These are phyloP conservation scores for Calonectria ilicicola DNA, from an alignment of 2,329 filamentous ascomycete species.

Conservation along the genomic window DNA sequence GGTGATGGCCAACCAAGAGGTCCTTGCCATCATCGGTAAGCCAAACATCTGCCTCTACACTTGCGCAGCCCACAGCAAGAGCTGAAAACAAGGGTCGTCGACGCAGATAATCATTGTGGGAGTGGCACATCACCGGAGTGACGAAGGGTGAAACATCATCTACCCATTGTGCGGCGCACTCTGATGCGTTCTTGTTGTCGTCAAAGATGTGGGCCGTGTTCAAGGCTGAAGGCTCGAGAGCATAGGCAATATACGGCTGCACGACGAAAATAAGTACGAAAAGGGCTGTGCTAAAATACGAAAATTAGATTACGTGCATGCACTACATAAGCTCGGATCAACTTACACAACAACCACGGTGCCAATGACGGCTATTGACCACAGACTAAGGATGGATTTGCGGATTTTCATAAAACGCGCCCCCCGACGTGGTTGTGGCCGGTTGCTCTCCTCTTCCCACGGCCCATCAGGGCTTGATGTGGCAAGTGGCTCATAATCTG, in stretches of 20 bases:
- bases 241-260: slow-evolving; percentile 11
- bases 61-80: slow-evolving; percentile 67
- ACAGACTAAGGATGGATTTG: slow-evolving; percentile 10
- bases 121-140: slow-evolving; percentile 56
- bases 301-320: slow-evolving; percentile 10
- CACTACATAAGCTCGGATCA: neutral
- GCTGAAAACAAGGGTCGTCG: slow-evolving; percentile 73
- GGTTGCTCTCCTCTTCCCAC: neutral
- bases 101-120: slow-evolving; percentile 78
- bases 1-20: slow-evolving; percentile 74
- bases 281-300: slow-evolving; percentile 17
- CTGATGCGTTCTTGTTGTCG: slow-evolving; percentile 14
- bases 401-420: neutral
- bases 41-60: slow-evolving; percentile 79
- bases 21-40: slow-evolving; percentile 56
- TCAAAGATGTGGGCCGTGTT: slow-evolving; percentile 28
- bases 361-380: slow-evolving; percentile 6
- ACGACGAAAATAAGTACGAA: slow-evolving; percentile 12
- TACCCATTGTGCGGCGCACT: slow-evolving; percentile 33
- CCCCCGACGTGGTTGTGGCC: neutral
- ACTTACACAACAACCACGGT: slow-evolving; percentile 29
- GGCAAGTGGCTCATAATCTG: slow-evolving; percentile 29
- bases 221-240: slow-evolving; percentile 28
- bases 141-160: slow-evolving; percentile 30
- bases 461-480: neutral